Evolutionary conservation across 2,329 filamentous ascomycete species (phyloP), one percentile per base, ranked within the genome.

Genomic region (Lasiodiplodia theobromae): DNA sequence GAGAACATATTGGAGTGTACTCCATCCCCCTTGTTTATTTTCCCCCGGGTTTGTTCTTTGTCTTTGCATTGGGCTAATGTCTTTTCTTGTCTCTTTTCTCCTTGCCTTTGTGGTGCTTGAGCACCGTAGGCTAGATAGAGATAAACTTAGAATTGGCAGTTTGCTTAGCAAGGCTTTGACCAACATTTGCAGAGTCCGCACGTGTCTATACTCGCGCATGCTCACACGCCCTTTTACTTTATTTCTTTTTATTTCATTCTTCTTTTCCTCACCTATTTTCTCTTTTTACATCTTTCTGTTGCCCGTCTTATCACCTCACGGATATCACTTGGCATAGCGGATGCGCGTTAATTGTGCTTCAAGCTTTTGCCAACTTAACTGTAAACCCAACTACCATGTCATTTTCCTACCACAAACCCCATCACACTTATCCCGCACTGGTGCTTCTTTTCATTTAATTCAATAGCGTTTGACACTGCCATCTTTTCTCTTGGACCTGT

Each of bases 31-130:
- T 65, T 66, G 63, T 66, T 34, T 16, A 66, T 66, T 56, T 28
- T 28, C 31, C 16, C 14, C 23, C 21, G 28, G 10, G 28, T 12
- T 60, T 44, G 37, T 60, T 37, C 18, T 37, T 51, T 64, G 18
- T 64, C 18, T 21, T 52, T 38, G 60, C 44, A n/a, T 66, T 66
- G 58, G 58, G 31, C 37, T 62, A 66, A 54, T 66, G 63, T 66
- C 10, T 66, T 6, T 54, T 47, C 16, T 25, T 58, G 34, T 47
- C 28, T 53, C 37, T n/a, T 57, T 47, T 38, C 44, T 25, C 31
- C 34, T 25, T 57, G 18, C 38, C 64, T 51, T 40, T 23, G 16
- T 21, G n/a, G 44, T 44, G 28, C 25, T 66, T n/a, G 37, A 38
- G 53, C 53, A 25, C 53, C 18, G 37, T 25, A 31, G 60, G 60